Evolutionary conservation across 129 eudicot genomes (phyloP), one percentile per base, ranked within the genome.

Genomic region (Lactuca sativa): DNA sequence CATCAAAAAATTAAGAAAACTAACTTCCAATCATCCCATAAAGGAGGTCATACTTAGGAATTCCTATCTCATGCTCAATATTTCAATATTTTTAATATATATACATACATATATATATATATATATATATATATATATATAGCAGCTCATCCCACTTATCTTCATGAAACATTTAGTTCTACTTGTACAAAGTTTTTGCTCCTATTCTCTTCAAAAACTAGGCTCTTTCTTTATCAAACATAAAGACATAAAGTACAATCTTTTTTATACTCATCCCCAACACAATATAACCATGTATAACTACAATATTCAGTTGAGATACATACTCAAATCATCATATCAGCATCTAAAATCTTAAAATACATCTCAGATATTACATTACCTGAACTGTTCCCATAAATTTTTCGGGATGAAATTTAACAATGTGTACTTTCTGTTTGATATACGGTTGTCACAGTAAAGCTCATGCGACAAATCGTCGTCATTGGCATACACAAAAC

Each of bases 381-480:
- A 93, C 99, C 99, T 93, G 88, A 93, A 93, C 70, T 93, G 99
- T 67, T 93, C 97, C 95, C 97, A 93, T 66, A 93, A 69, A 78
- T 93, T 93, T 70, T 90, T 93, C 4, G 99, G 99, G 15, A 93
- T 82, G 73, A 93, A 93, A 72, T 93, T 93, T 65, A 85, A 73
- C 75, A 93, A 33, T 1, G 95, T 93, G 66, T 93, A 93, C 69
- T 93, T 93, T 43, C 90, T 85, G 80, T 93, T 93, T 1, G 99
- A 93, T 64, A 93, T 77, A 63, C 93, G 97, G 60, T 93, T 93
- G 72, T 90, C 97, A 58, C 92, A 81, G 72, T 83, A 90, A 52
- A 87, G 83, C 56, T 93, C 89, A 6, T 83, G 78, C 2, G 88
- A 74, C 9, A 62, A 58, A 64, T 85, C 82, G 32, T 93, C 95